Evolutionary conservation across 257 asterid genomes (phyloP), one percentile per base, ranked within the genome.

Genomic region (Solanum sitiens): DNA sequence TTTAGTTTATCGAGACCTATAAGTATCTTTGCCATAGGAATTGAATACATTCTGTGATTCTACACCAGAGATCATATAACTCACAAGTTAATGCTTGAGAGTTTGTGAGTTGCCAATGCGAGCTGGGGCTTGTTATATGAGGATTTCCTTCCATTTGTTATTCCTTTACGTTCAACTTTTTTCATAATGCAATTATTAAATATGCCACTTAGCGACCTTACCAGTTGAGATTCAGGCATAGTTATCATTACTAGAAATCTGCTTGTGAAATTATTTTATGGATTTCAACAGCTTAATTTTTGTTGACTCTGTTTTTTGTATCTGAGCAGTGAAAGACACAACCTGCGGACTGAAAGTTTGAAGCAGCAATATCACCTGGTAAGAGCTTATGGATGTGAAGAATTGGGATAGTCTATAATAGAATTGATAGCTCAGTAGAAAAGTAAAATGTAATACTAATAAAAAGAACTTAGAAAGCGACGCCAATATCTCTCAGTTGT

Each of bases 311-410:
- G 67, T 79, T 44, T 47, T 85, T 65, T 33, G 77, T 74, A 75
- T 71, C 39, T 91, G 89, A 68, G 91, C 95, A 96, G 99, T 71
- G 98, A 96, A 82, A 37, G 85, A 59, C 99, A 96, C 93, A 96
- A 96, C 91, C 95, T 93, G 88, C 94, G 88, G 23, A 90, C 94
- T 25, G 99, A 96, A 89, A 92, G 95, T 75, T 61, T 96, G 94
- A 92, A 65, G 92, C 96, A 96, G 89, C 99, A 96, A 88, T 96
- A 95, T 89, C 92, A 90, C 77, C 87, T 91, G 95, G 99, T 96
- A 92, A 93, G 98, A 77, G 83, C 37, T 79, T 45, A 27, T 27
- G 27, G 67, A 79, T 11, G 9, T 79, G 40, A 37, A 79, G 67
- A 79, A 79, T 4, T 4, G 85, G 23, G 25, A 9, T 25, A 45